Evolutionary conservation across 805 yeast genomes (phyloP).

Genomic region (Naumovozyma dairenensis): DNA sequence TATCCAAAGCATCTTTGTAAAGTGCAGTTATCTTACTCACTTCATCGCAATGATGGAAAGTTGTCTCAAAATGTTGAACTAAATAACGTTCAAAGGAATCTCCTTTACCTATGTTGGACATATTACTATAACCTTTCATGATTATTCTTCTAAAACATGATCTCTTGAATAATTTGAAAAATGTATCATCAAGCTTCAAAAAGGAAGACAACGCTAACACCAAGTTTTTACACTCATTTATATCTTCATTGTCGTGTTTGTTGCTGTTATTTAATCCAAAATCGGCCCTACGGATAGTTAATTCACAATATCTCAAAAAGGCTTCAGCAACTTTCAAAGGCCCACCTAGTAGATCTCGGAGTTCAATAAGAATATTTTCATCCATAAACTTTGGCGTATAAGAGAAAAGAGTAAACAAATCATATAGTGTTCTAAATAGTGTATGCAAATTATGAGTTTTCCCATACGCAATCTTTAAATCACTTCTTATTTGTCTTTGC

Average conservation of each 20-base stretch:
- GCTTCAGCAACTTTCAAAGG: slow-evolving; percentile 10
- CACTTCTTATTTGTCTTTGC: no score
- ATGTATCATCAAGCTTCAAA: no score
- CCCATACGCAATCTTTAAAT: no score
- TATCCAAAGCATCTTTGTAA: slow-evolving; percentile 3
- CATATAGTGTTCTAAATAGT: no score
- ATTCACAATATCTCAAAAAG: slow-evolving; percentile 10
- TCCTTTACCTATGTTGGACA: no score
- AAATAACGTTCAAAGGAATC: background rate
- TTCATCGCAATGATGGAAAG: slow-evolving; percentile 4
- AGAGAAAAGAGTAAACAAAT: no score
- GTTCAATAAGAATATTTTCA: background rate
- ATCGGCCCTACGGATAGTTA: slow-evolving; percentile 1
- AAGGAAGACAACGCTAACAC: no score
- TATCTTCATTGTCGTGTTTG: no score
- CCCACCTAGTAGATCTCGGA: slow-evolving; percentile 8
- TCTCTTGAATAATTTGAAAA: slow-evolving; percentile 7
- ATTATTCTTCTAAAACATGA: slow-evolving; percentile 13
- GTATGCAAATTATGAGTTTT: no score
- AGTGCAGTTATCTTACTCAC: slow-evolving; percentile 1
- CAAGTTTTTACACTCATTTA: no score
- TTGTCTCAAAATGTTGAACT: slow-evolving; percentile 3
- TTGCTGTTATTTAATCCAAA: no score
- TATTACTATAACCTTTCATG: slow-evolving; percentile 6
- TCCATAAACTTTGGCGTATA: no score